Percentiles rank a stretch among this genome's conserved stretches.
These are phyloP conservation scores for Dittrichia graveolens DNA, from an alignment of 129 eudicot genomes.

Conservation along the genomic window DNA sequence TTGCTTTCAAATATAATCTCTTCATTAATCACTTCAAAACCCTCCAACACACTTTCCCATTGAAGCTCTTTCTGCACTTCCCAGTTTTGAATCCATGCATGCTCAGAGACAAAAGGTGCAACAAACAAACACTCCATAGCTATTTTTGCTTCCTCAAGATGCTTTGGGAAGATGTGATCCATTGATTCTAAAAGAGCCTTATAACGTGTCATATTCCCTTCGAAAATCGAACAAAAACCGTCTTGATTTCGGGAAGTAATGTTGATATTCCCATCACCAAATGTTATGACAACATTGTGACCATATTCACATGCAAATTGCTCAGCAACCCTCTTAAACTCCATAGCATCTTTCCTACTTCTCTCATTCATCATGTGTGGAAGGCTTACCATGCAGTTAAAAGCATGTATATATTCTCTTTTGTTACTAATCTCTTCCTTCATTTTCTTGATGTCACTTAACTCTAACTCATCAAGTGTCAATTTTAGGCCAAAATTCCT, in stretches of 20 bases:
- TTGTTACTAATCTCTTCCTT: neutral
- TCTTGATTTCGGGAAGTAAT: neutral
- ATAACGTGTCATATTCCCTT: constrained; percentile 36
- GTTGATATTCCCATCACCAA: constrained; percentile 38
- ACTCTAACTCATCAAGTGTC: constrained; percentile 29
- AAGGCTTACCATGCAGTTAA: constrained; percentile 39
- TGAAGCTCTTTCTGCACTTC: constrained; percentile 29
- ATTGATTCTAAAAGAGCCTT: constrained; percentile 42
- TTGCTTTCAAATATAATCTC: too few relatives aligned
- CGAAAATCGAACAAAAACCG: constrained; percentile 34
- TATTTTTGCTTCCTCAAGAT: constrained; percentile 41
- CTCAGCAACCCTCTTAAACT: constrained; percentile 37
- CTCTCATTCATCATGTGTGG: constrained; percentile 50
- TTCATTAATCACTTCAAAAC: constrained; percentile 1
- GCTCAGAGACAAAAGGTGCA: constrained; percentile 37
- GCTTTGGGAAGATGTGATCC: constrained; percentile 29
- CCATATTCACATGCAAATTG: constrained; percentile 15
- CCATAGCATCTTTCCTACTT: constrained; percentile 29
- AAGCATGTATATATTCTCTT: constrained; percentile 27
- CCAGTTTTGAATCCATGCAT: constrained; percentile 32
- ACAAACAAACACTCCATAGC: constrained; percentile 42
- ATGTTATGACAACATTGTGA: constrained; percentile 28
- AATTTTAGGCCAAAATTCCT: constrained; percentile 26
- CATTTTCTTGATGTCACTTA: constrained; percentile 26
- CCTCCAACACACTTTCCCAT: constrained; percentile 22